phyloP scores from a whole-genome alignment of 345 rosid species.

The Populus simonii region DNA sequence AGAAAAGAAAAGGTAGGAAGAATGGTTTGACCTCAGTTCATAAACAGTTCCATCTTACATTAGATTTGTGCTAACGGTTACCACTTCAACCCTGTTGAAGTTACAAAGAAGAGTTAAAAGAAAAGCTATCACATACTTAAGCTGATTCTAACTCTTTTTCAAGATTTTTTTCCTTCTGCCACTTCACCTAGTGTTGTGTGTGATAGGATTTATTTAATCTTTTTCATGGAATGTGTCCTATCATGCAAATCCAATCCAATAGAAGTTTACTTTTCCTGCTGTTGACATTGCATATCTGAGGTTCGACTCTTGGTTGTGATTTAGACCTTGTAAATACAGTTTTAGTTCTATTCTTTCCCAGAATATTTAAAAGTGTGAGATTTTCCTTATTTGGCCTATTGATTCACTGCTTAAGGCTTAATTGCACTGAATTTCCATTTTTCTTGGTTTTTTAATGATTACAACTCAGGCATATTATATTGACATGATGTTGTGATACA shows the following conservation, averaged over 20 bases:
- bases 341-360: neutral
- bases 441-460: neutral
- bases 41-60: neutral
- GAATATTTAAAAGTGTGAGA: neutral
- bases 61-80: too few relatives aligned
- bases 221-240: neutral
- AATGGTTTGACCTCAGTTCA: neutral
- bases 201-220: too few relatives aligned
- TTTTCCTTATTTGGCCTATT: neutral
- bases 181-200: neutral
- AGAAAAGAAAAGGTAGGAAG: neutral
- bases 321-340: neutral
- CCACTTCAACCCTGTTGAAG: neutral
- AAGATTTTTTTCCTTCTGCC: neutral
- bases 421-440: neutral
- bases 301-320: neutral
- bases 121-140: neutral
- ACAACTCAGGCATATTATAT: neutral
- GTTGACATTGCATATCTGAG: neutral
- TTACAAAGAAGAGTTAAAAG: neutral
- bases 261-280: neutral
- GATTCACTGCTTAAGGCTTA: neutral
- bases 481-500: slow-evolving; percentile 18
- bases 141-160: neutral
- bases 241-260: neutral